phyloP scores from a whole-genome alignment of 2,329 filamentous ascomycete genomes.

The Colletotrichum sp. region DNA sequence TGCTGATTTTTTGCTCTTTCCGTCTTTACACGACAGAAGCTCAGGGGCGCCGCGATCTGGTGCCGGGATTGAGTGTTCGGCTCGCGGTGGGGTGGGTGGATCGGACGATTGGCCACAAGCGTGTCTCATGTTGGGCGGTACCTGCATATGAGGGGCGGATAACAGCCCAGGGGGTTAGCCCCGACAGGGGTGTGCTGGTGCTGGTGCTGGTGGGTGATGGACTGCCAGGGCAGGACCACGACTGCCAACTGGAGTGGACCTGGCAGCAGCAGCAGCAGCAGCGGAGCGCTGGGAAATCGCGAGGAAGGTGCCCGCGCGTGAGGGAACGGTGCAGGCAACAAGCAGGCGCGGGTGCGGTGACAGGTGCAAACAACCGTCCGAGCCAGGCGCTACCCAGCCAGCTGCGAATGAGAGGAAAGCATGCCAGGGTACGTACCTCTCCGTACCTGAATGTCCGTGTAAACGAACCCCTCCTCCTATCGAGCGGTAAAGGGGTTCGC shows the following conservation, averaged over 20 bases:
- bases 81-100: neutral
- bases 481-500: neutral
- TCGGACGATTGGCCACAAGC: slow-evolving; percentile 11
- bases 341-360: neutral
- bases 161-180: neutral
- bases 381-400: neutral
- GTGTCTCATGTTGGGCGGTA: slow-evolving; percentile 22
- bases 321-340: neutral
- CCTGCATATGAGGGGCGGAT: slow-evolving; percentile 20
- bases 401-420: neutral
- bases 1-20: neutral
- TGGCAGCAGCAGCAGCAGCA: neutral
- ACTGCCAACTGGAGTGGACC: neutral
- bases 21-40: neutral
- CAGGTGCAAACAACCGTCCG: neutral
- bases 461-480: neutral
- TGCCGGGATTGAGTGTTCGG: neutral
- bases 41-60: slow-evolving; percentile 13
- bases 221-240: neutral
- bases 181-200: neutral
- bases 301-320: neutral
- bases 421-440: neutral
- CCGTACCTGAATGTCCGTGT: neutral
- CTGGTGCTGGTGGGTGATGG: neutral
- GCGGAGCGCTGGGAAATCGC: neutral